Conservation (phyloP, 1,284 basidiomycete genomes). For the Somion occarium region DNA sequence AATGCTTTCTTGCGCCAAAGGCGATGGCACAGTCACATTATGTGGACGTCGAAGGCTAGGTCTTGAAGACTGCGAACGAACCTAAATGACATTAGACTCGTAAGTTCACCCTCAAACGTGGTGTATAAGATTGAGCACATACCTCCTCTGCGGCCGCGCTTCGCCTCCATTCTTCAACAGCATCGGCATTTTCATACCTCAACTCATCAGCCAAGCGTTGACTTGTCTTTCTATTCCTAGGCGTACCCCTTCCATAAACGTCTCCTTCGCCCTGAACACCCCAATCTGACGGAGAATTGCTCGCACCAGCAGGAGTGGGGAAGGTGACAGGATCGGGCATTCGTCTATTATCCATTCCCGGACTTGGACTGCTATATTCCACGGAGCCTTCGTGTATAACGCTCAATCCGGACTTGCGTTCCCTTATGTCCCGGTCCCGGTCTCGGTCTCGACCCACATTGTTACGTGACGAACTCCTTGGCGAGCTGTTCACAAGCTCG, state of each 20-base stretch:
- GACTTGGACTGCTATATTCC: slow-evolving; percentile 25
- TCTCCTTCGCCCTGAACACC: slow-evolving; percentile 3
- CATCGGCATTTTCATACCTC: slow-evolving; percentile 32
- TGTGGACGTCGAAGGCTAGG: slow-evolving; percentile 6
- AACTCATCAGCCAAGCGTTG: slow-evolving; percentile 25
- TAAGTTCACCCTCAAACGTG: too few relatives aligned
- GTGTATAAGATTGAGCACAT: background rate
- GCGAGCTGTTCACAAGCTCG: slow-evolving; percentile 29
- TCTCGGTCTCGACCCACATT: slow-evolving; percentile 8
- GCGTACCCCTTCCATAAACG: slow-evolving; percentile 22
- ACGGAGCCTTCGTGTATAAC: slow-evolving; percentile 37
- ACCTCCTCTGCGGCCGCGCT: slow-evolving; percentile 17
- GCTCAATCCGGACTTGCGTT: slow-evolving; percentile 23
- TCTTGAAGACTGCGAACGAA: slow-evolving; percentile 7
- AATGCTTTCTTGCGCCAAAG: background rate
- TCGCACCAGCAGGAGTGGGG: slow-evolving; percentile 12
- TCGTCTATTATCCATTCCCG: slow-evolving; percentile 17
- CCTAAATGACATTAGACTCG: background rate
- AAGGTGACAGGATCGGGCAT: slow-evolving; percentile 24
- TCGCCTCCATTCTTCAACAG: slow-evolving; percentile 33
- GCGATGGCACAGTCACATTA: slow-evolving; percentile 7
- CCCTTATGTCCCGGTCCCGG: slow-evolving; percentile 15
- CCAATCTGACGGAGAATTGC: slow-evolving; percentile 7
- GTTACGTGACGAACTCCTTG: background rate
- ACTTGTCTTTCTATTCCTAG: slow-evolving; percentile 14